Base-by-base conservation (phyloP, 305 asterid genomes). In the Solanum hybrid region DNA sequence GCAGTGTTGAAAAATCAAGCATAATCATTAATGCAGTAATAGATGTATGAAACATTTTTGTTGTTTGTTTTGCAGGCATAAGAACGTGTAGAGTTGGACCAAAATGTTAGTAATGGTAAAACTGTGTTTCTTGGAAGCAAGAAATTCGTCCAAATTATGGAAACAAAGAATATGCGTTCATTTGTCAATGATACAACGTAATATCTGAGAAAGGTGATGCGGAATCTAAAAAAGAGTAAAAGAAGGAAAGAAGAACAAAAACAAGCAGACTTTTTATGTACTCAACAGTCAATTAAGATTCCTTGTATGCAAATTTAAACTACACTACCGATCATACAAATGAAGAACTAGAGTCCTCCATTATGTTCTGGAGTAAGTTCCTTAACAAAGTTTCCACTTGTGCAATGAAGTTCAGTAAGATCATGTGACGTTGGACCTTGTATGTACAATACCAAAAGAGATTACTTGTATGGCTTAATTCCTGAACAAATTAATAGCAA, bases 401-500 rank as follows among this genome's bases (percentile, higher is more conserved):
- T 51, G 88, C 76, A 84, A 84, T 84, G 76, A 29, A 57, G 77
- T 31, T 51, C 76, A 84, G 76, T 31, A 51, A 17, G 88, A 31
- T 51, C 41, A 84, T 51, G 24, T 84, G 33, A 31, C 20, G 5
- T 22, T 31, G 41, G 45, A 29, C 72, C 17, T 17, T 11, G n/a
- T 27, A 29, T 33, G 32, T 32, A 45, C 31, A 29, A 84, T 27
- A 84, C 29, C 76, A 51, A 57, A 22, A 38, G 33, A 41, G 45
- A 89, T 33, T 22, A 80, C 33, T 36, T 57, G 78, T 87, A 90
- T 32, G 68, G 86, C 61, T 80, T 32, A 51, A 82, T 89, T 61
- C 68, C 87, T 68, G 79, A 89, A 83, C 86, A 24, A 33, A 89
- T 79, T 86, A 90, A 51, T 24, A 61, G 84, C 20, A 27, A 65